These are phyloP conservation scores for Papiliotrema terrestris DNA, from an alignment of 1,284 basidiomycete species.

Conservation along the genomic window DNA sequence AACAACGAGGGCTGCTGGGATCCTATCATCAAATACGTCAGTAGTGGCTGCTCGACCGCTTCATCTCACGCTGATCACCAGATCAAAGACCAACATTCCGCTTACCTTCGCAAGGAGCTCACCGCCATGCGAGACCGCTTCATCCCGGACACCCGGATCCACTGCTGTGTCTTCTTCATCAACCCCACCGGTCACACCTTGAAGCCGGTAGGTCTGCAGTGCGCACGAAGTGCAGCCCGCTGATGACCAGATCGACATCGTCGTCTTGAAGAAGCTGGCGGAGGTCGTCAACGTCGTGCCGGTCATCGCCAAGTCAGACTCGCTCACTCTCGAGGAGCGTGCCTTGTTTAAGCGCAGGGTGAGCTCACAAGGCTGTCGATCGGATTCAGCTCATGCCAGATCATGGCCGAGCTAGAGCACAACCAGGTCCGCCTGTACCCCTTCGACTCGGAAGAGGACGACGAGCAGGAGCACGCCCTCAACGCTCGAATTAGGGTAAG, in stretches of 20 bases:
- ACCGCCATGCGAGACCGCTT: constrained; percentile 98
- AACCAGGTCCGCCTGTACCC: constrained; percentile 94
- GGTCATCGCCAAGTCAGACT: constrained; percentile 97
- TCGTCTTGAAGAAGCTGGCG: constrained; percentile 97
- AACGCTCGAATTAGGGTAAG: constrained; percentile 86
- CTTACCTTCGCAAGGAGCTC: constrained; percentile 96
- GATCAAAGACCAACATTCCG: constrained; percentile 88
- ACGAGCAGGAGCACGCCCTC: constrained; percentile 77
- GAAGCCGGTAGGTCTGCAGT: constrained; percentile 55
- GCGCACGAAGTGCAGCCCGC: not conserved
- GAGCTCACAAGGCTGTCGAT: constrained; percentile 9
- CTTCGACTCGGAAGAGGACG: constrained; percentile 93
- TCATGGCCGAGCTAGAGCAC: constrained; percentile 87
- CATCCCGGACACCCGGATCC: constrained; percentile 97
- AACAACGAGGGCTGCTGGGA: constrained; percentile 99
- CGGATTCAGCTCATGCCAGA: constrained; percentile 52
- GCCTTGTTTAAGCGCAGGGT: constrained; percentile 90
- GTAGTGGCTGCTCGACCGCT: constrained; percentile 5
- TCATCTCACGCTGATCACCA: constrained; percentile 10
- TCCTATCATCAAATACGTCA: constrained; percentile 97
- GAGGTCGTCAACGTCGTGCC: constrained; percentile 99
- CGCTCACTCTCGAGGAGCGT: constrained; percentile 88
- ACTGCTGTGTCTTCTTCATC: constrained; percentile 98
- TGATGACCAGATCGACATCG: constrained; percentile 70
- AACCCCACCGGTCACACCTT: constrained; percentile 92